Evolutionary conservation across 1,284 basidiomycete species (phyloP).

Genomic region (Leccinum olivaceoglutinosum): DNA sequence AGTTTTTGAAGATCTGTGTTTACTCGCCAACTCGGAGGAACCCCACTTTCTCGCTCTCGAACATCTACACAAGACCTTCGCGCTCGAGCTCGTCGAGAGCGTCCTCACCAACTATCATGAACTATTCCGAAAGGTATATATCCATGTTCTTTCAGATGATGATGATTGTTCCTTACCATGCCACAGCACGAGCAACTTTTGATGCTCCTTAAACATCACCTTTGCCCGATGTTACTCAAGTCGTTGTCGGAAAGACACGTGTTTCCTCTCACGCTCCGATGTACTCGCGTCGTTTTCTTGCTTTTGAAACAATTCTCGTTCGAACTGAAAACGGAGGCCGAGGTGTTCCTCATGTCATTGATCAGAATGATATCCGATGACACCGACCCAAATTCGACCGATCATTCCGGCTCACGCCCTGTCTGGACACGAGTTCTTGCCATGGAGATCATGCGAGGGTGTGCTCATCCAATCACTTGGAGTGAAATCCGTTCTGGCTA

Average conservation of each 20-base stretch:
- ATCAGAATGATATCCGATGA: slow-evolving; percentile 79
- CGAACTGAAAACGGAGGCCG: slow-evolving; percentile 76
- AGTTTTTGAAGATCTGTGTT: slow-evolving; percentile 82
- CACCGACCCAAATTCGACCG: slow-evolving; percentile 31
- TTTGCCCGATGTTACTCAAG: slow-evolving; percentile 87
- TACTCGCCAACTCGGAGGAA: slow-evolving; percentile 80
- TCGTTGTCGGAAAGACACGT: slow-evolving; percentile 77
- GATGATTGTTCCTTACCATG: slow-evolving; percentile 1
- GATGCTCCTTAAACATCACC: slow-evolving; percentile 79
- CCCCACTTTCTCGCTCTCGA: slow-evolving; percentile 82
- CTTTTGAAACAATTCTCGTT: slow-evolving; percentile 87
- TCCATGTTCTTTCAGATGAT: neutral
- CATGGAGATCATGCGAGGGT: slow-evolving; percentile 90
- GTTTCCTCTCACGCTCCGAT: slow-evolving; percentile 87
- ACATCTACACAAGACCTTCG: slow-evolving; percentile 89
- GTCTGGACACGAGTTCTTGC: slow-evolving; percentile 87
- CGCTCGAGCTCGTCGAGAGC: slow-evolving; percentile 93
- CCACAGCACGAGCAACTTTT: slow-evolving; percentile 76
- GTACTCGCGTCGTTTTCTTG: slow-evolving; percentile 89
- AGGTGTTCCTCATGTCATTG: slow-evolving; percentile 80
- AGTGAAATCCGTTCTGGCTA: neutral
- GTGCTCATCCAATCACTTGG: slow-evolving; percentile 11
- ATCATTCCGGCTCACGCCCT: slow-evolving; percentile 47
- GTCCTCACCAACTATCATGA: slow-evolving; percentile 92
- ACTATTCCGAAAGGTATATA: slow-evolving; percentile 68